Base-by-base conservation (phyloP, 257 asterid species). In the Plantago major region DNA sequence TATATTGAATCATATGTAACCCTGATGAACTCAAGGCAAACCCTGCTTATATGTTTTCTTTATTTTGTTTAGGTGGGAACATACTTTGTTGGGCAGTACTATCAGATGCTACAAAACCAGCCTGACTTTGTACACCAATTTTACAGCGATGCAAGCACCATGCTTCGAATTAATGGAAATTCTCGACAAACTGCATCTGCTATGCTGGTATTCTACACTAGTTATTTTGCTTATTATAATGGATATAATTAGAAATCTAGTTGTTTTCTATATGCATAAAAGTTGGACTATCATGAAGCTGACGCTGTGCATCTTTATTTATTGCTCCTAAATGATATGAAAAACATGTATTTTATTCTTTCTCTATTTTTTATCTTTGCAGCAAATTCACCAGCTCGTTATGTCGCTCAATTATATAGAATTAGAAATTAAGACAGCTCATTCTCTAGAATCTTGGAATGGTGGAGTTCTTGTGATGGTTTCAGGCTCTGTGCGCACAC, bases 401-500 rank as follows among this genome's bases (percentile, higher is more conserved):
- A 71, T 78, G 90, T 93, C 99, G 0, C 92, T 93, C 43, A 73
- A 80, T 47, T 93, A 78, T 71, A 60, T 78, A 15, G 92, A 81
- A 16, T 85, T 93, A 66, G 99, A 93, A 65, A 85, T 93, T 60
- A 87, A 85, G 78, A 82, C 94, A 16, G 89, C 89, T n/a, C 88
- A 93, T 78, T 93, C 99, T 57, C 74, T 89, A 68, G 95, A 87
- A 64, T 93, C 99, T 44, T 89, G 96, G 99, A 89, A 80, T 57
- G 78, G 89, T 18, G 97, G 97, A 68, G 95, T 93, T 63, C 74
- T 93, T 10, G 97, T 89, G 81, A 85, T 93, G 96, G 96, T 85
- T 55, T 83, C 95, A 1, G 99, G 99, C 66, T 81, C 88, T 50
- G 89, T 85, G 66, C 76, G 63, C 49, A 15, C 74, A 22, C 84